Percentiles rank a stretch among this genome's conserved stretches.
Evolutionary conservation across 257 asterid genomes (phyloP).

Genomic region (Cinchona pubescens): DNA sequence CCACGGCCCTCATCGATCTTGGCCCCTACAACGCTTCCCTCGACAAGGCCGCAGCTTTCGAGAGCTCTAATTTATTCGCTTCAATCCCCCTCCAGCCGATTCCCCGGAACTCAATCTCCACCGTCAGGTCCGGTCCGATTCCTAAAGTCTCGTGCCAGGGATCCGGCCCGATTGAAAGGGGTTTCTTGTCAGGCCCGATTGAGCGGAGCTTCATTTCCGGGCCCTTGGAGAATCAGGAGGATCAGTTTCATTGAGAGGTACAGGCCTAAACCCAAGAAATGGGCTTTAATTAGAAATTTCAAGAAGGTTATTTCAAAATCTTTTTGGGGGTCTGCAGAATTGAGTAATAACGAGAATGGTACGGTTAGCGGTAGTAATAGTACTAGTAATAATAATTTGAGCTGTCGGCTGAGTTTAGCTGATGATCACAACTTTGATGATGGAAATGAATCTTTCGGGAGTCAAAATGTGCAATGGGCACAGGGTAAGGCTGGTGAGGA

Average conservation of each 20-base stretch:
- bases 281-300: slow-evolving; percentile 49
- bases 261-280: slow-evolving; percentile 59
- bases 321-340: slow-evolving; percentile 50
- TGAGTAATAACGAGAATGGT: slow-evolving; percentile 27
- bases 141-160: slow-evolving; percentile 38
- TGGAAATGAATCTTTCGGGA: slow-evolving; percentile 56
- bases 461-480: slow-evolving; percentile 93
- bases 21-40: slow-evolving; percentile 39
- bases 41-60: slow-evolving; percentile 87
- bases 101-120: slow-evolving; percentile 37
- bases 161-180: slow-evolving; percentile 75
- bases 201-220: slow-evolving; percentile 85
- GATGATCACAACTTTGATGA: slow-evolving; percentile 64
- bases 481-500: slow-evolving; percentile 98
- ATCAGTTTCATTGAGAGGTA: slow-evolving; percentile 74
- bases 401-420: slow-evolving; percentile 64
- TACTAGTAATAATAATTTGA: slow-evolving; percentile 45
- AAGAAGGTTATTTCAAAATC: slow-evolving; percentile 54
- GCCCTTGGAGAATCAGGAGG: slow-evolving; percentile 75
- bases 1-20: slow-evolving; percentile 54
- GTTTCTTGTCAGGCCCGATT: slow-evolving; percentile 92
- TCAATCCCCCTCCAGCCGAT: slow-evolving; percentile 89
- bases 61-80: slow-evolving; percentile 78
- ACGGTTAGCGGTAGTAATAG: slow-evolving; percentile 37
- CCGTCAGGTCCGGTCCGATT: slow-evolving; percentile 68